These are phyloP conservation scores for Corynespora cassiicola DNA, from an alignment of 2,329 filamentous ascomycete species.

Conservation along the genomic window DNA sequence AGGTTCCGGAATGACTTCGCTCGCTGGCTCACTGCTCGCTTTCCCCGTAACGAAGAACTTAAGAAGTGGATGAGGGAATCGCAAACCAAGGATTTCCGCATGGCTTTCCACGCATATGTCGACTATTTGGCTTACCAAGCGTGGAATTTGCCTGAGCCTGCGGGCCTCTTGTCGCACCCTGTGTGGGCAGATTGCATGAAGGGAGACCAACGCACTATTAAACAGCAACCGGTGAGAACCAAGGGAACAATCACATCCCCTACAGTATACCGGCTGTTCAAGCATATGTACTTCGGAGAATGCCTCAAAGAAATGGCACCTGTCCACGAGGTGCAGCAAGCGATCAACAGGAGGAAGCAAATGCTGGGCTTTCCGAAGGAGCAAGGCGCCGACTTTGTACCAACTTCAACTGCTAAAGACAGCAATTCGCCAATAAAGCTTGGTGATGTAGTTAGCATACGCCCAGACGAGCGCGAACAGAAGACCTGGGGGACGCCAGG, in stretches of 20 bases:
- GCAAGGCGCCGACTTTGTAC: not conserved
- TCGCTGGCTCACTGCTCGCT: constrained; percentile 59
- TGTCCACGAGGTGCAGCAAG: constrained; percentile 5
- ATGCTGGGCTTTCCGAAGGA: constrained; percentile 24
- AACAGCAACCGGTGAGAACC: constrained; percentile 21
- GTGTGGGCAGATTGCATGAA: constrained; percentile 61
- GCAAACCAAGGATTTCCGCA: constrained; percentile 67
- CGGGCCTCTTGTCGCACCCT: constrained; percentile 43
- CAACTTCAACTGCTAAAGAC: constrained; percentile 7
- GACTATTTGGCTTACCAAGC: constrained; percentile 72
- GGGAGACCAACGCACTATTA: constrained; percentile 9
- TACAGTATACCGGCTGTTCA: constrained; percentile 70
- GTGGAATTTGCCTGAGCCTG: constrained; percentile 53
- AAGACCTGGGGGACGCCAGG: constrained; percentile 62
- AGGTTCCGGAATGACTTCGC: constrained; percentile 67
- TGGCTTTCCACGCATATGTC: constrained; percentile 64
- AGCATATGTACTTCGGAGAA: constrained; percentile 65
- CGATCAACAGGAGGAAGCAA: constrained; percentile 17
- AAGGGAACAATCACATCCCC: constrained; percentile 71
- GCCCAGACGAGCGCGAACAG: constrained; percentile 56
- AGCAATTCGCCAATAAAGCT: constrained; percentile 29
- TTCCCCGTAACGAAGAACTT: constrained; percentile 54
- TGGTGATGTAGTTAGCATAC: constrained; percentile 59
- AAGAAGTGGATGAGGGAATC: constrained; percentile 60
- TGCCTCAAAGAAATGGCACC: constrained; percentile 51